Conservation (phyloP, 1,284 basidiomycete genomes). For the Austropuccinia psidii region DNA sequence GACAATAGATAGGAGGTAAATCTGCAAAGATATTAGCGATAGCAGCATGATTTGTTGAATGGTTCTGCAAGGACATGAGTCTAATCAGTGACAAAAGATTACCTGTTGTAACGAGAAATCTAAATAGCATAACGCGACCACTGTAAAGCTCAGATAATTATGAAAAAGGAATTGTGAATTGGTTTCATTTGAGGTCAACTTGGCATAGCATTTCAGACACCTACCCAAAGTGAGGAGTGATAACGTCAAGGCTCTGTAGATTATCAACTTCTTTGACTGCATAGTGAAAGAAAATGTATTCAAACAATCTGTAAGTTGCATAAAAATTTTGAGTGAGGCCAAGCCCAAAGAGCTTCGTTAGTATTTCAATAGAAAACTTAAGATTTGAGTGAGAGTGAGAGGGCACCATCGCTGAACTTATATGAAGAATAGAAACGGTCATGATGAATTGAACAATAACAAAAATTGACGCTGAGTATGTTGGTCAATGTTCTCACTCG, state of each 20-base stretch:
- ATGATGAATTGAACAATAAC: too few relatives aligned
- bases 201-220: neutral
- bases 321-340: neutral
- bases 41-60: slow-evolving; percentile 24
- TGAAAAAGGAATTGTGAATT: neutral
- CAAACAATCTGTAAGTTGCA: neutral
- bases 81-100: neutral
- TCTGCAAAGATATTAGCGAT: slow-evolving; percentile 10
- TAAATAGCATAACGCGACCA: neutral
- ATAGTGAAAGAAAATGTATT: slow-evolving; percentile 24
- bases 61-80: neutral
- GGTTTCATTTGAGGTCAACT: neutral
- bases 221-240: slow-evolving; percentile 22
- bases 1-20: slow-evolving; percentile 26
- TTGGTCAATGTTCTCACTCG: too few relatives aligned
- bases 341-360: too few relatives aligned
- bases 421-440: slow-evolving; percentile 15
- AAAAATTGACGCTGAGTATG: too few relatives aligned
- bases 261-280: slow-evolving; percentile 14
- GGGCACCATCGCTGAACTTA: neutral
- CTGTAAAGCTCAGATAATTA: neutral
- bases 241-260: neutral
- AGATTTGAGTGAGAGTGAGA: neutral
- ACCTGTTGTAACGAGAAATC: slow-evolving; percentile 19
- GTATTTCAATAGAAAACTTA: neutral